Evolutionary conservation across 139 green algal species (phyloP).

Genomic region (Volvox africanus): DNA sequence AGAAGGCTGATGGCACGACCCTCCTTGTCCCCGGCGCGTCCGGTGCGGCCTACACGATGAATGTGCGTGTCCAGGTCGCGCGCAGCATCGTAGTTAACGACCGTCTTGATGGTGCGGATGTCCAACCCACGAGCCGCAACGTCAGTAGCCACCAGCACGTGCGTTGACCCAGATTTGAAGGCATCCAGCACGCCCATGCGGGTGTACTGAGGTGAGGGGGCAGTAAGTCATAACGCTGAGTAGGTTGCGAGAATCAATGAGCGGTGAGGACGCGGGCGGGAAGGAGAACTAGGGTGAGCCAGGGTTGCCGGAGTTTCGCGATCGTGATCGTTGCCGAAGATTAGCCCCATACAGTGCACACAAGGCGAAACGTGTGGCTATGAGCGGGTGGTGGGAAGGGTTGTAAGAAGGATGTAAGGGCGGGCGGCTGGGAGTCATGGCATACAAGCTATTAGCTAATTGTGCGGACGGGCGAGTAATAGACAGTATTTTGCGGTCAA

Average conservation of each 20-base stretch:
- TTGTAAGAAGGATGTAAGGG: too few species aligned
- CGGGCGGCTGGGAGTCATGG: too few species aligned
- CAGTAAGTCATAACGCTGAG: neutral
- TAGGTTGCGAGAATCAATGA: too few species aligned
- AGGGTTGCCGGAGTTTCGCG: too few species aligned
- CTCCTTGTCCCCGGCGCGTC: slow-evolving; percentile 94
- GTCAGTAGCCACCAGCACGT: slow-evolving; percentile 96
- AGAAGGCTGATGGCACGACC: slow-evolving; percentile 90
- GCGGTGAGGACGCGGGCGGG: slow-evolving; percentile 57
- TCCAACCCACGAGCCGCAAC: slow-evolving; percentile 97
- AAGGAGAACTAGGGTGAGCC: too few species aligned
- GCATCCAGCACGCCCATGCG: slow-evolving; percentile 81
- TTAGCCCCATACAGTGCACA: too few species aligned
- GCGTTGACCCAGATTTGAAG: slow-evolving; percentile 89
- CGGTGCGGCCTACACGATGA: slow-evolving; percentile 90
- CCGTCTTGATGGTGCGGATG: slow-evolving; percentile 92
- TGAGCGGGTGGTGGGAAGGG: too few species aligned
- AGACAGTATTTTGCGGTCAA: too few species aligned
- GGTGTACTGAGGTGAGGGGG: slow-evolving; percentile 70
- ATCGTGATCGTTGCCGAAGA: too few species aligned
- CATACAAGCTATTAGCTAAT: too few species aligned
- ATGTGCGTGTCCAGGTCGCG: slow-evolving; percentile 92
- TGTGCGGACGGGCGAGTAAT: too few species aligned
- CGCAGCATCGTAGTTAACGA: slow-evolving; percentile 91
- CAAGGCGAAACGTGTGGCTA: too few species aligned